Percentiles rank a stretch among this genome's conserved stretches.
phyloP scores from a whole-genome alignment of 441 rosid genomes.

The Cnidoscolus chayamansa region DNA sequence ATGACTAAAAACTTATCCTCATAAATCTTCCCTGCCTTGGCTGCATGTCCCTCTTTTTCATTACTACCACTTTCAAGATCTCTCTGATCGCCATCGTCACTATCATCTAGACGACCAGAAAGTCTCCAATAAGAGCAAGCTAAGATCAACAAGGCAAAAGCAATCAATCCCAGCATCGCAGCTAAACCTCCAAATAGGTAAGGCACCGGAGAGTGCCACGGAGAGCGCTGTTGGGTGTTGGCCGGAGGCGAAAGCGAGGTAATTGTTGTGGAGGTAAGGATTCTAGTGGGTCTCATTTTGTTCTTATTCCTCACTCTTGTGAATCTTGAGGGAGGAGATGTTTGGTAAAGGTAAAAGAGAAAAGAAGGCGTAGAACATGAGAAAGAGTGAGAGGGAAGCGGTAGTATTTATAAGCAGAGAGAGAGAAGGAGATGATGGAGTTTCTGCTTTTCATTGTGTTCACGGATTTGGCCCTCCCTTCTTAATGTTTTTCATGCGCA shows the following conservation, averaged over 20 bases:
- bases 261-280: constrained; percentile 16
- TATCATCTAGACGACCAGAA: constrained; percentile 54
- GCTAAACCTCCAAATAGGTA: constrained; percentile 93
- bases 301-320: background rate
- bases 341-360: background rate
- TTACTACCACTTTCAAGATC: constrained; percentile 27
- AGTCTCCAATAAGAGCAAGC: constrained; percentile 95
- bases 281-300: constrained; percentile 34
- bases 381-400: constrained; percentile 5
- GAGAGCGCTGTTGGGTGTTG: constrained; percentile 36
- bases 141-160: constrained; percentile 77
- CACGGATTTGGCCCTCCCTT: constrained; percentile 7
- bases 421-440: background rate
- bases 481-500: background rate
- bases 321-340: background rate
- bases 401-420: constrained; percentile 28
- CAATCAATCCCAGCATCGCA: constrained; percentile 84
- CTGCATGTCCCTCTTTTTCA: no score
- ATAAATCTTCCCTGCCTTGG: no score
- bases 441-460: background rate
- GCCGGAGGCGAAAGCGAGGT: constrained; percentile 24
- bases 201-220: constrained; percentile 95
- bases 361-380: constrained; percentile 4
- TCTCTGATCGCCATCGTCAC: constrained; percentile 28
- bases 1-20: no score